A percentile compares a stretch with the other conserved stretches of the same genome.
Evolutionary conservation across 2,329 filamentous ascomycete genomes (phyloP).

Genomic region (Teratosphaeria zuluensis): DNA sequence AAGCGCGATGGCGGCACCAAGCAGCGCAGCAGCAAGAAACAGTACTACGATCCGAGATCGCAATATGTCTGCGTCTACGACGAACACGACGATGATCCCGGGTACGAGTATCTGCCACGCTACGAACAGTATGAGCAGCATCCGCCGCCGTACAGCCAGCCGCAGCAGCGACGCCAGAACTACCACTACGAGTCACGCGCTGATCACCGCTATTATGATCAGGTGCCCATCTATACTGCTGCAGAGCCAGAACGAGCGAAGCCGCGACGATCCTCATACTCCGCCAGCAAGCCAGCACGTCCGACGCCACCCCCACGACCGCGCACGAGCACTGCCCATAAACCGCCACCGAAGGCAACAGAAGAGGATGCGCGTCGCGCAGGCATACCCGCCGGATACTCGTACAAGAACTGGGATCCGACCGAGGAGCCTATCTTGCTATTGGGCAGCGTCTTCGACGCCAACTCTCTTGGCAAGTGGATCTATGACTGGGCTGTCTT

Average conservation of each 20-base stretch:
- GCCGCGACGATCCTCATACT: conserved; percentile 32
- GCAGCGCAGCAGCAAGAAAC: conserved; percentile 29
- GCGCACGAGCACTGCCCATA: conserved; percentile 29
- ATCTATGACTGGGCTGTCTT: conserved; percentile 99
- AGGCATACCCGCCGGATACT: conserved; percentile 80
- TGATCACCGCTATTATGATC: conserved; percentile 43
- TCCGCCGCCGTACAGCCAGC: conserved; percentile 35
- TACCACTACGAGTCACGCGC: conserved; percentile 36
- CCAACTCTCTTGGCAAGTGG: conserved; percentile 97
- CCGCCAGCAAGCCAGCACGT: conserved; percentile 47
- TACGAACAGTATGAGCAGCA: conserved; percentile 33
- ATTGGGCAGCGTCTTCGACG: conserved; percentile 90
- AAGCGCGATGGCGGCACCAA: conserved; percentile 28
- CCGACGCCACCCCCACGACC: conserved; percentile 31
- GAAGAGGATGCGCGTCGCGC: conserved; percentile 54
- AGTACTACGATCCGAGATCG: conserved; percentile 42
- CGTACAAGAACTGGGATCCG: conserved; percentile 97
- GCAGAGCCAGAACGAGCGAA: conserved; percentile 26
- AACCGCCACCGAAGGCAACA: conserved; percentile 44
- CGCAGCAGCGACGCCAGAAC: conserved; percentile 39
- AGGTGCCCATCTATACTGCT: conserved; percentile 37
- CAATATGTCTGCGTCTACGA: conserved; percentile 40
- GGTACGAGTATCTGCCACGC: conserved; percentile 32
- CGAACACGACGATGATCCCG: conserved; percentile 46
- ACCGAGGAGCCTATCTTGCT: conserved; percentile 88